Evolutionary conservation across 352 stramenopile species (phyloP).

Genomic region (Globisporangium rhizosaccharum): DNA sequence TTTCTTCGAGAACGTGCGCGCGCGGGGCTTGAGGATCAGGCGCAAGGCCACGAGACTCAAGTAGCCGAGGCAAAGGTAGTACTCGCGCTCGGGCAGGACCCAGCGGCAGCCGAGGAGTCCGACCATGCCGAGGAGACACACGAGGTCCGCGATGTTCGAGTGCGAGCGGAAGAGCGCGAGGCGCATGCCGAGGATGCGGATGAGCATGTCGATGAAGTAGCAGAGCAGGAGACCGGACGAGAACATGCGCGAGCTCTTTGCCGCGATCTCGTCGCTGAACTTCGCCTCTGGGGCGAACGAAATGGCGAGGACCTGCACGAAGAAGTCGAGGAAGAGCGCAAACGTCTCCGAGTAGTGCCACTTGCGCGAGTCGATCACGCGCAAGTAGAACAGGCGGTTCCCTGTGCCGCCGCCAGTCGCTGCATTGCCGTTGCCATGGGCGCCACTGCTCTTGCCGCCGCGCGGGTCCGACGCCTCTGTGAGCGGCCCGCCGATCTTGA

Average conservation of each 20-base stretch:
- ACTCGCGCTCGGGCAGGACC: slow-evolving; percentile 53
- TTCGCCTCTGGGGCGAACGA: slow-evolving; percentile 63
- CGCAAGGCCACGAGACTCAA: slow-evolving; percentile 57
- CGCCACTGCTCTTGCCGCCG: slow-evolving; percentile 39
- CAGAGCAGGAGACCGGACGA: slow-evolving; percentile 70
- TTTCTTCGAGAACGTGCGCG: slow-evolving; percentile 84
- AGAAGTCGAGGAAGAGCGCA: slow-evolving; percentile 82
- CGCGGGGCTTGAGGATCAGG: slow-evolving; percentile 81
- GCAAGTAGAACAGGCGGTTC: slow-evolving; percentile 74
- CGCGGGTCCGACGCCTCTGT: slow-evolving; percentile 67
- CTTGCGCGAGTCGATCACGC: slow-evolving; percentile 83
- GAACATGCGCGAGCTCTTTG: slow-evolving; percentile 68
- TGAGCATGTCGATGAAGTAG: slow-evolving; percentile 83
- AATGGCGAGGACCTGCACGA: slow-evolving; percentile 75
- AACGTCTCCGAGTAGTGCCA: slow-evolving; percentile 87
- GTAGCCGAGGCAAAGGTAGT: slow-evolving; percentile 69
- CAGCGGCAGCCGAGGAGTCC: slow-evolving; percentile 45
- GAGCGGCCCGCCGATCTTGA: slow-evolving; percentile 76
- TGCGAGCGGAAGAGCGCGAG: slow-evolving; percentile 73
- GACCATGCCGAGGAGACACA: slow-evolving; percentile 67
- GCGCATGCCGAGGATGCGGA: slow-evolving; percentile 67
- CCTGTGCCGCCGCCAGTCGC: slow-evolving; percentile 24
- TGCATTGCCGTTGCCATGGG: too few species aligned
- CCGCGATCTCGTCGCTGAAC: slow-evolving; percentile 58
- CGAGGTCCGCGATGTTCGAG: slow-evolving; percentile 76